phyloP scores from a whole-genome alignment of 192 early-diverging fungal species.

The Dimargaris xerosporica region DNA sequence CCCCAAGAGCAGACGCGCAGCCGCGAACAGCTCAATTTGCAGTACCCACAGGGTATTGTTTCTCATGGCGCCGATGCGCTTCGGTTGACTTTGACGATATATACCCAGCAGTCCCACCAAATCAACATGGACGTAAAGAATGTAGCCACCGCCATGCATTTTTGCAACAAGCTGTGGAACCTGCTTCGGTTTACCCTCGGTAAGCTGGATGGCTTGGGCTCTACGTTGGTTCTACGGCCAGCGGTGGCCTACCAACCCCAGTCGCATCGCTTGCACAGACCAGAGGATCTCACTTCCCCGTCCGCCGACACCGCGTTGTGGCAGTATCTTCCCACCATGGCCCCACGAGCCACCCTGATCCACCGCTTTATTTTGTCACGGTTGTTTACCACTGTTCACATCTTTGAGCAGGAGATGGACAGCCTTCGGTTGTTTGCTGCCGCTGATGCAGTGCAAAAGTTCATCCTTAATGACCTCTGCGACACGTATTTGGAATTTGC shows the following conservation, averaged over 20 bases:
- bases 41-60: slow-evolving; percentile 94
- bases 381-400: slow-evolving; percentile 63
- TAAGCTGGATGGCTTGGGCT: slow-evolving; percentile 74
- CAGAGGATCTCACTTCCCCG: neutral
- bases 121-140: slow-evolving; percentile 86
- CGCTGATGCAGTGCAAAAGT: slow-evolving; percentile 71
- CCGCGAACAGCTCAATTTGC: slow-evolving; percentile 41
- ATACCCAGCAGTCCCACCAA: slow-evolving; percentile 24
- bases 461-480: slow-evolving; percentile 94
- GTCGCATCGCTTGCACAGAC: neutral
- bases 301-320: neutral
- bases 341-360: slow-evolving; percentile 48
- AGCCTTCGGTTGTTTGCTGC: slow-evolving; percentile 85
- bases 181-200: slow-evolving; percentile 83
- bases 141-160: slow-evolving; percentile 95
- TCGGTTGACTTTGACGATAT: slow-evolving; percentile 63
- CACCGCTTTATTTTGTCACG: slow-evolving; percentile 87
- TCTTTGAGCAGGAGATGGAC: slow-evolving; percentile 57
- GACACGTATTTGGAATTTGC: slow-evolving; percentile 88
- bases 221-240: slow-evolving; percentile 34
- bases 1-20: slow-evolving; percentile 68
- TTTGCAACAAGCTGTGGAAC: slow-evolving; percentile 99
- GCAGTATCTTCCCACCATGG: no score
- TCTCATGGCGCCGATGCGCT: slow-evolving; percentile 95
- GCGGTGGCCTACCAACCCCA: slow-evolving; percentile 35